Percentiles rank a stretch among this genome's conserved stretches.
Conservation (phyloP, 495 filamentous ascomycete species). For the Poronia punctata region DNA sequence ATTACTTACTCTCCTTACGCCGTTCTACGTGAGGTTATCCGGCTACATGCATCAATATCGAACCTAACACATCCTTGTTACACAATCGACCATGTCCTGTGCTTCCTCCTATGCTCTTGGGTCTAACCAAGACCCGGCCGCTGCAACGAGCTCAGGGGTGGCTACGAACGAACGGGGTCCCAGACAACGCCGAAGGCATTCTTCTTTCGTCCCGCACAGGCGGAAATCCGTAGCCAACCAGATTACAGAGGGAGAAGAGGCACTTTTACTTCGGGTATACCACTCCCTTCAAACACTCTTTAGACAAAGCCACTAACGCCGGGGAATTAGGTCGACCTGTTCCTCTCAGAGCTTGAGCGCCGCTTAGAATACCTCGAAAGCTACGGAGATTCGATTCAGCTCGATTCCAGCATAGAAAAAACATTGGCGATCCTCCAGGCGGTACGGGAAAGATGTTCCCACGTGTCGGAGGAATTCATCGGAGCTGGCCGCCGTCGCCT, state of each 20-base stretch:
- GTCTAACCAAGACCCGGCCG: slow-evolving; percentile 28
- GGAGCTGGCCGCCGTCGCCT: slow-evolving; percentile 79
- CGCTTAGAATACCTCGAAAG: slow-evolving; percentile 83
- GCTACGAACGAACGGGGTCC: slow-evolving; percentile 21
- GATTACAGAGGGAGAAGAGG: slow-evolving; percentile 55
- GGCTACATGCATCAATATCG: no score
- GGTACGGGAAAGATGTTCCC: slow-evolving; percentile 78
- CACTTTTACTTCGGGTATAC: slow-evolving; percentile 56
- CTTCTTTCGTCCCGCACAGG: slow-evolving; percentile 51
- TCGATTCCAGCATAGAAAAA: slow-evolving; percentile 73
- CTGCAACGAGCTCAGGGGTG: slow-evolving; percentile 24
- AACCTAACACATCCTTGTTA: no score
- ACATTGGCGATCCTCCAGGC: slow-evolving; percentile 82
- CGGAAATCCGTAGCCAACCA: slow-evolving; percentile 59
- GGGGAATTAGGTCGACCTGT: slow-evolving; percentile 73
- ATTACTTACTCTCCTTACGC: no score
- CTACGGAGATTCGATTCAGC: slow-evolving; percentile 66
- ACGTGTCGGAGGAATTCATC: slow-evolving; percentile 86
- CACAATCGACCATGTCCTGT: slow-evolving; percentile 24
- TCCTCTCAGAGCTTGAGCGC: slow-evolving; percentile 79
- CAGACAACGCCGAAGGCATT: slow-evolving; percentile 49
- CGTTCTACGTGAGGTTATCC: no score
- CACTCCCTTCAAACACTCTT: background rate
- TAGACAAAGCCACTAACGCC: slow-evolving; percentile 11
- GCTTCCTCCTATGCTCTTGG: slow-evolving; percentile 30